These are phyloP conservation scores for Metroxylon sagu DNA, from an alignment of 176 grass and related monocot species.

Conservation along the genomic window DNA sequence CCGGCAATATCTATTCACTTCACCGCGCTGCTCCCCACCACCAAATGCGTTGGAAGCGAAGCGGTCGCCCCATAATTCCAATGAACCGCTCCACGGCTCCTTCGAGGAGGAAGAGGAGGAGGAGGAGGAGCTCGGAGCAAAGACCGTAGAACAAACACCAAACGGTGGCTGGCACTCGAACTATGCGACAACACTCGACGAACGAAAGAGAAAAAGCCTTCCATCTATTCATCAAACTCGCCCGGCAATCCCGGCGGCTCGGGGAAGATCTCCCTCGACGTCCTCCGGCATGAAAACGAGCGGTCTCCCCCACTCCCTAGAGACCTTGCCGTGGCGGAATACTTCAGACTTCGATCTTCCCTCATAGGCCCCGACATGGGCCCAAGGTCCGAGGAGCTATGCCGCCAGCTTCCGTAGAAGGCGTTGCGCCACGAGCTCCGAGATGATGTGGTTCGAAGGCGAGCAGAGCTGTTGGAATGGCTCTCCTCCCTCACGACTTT, in stretches of 20 bases:
- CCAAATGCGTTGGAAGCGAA: no score
- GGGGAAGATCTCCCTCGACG: conserved; percentile 37
- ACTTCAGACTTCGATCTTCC: conserved; percentile 19
- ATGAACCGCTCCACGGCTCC: no score
- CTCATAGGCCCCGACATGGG: conserved; percentile 15
- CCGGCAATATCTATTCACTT: no score
- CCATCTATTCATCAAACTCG: conserved; percentile 12
- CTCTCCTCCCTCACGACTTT: conserved; percentile 65
- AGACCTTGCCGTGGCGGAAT: conserved; percentile 19
- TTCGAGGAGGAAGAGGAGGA: no score
- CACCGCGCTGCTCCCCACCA: no score
- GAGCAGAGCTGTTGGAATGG: conserved; percentile 27
- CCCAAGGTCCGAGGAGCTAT: conserved; percentile 21
- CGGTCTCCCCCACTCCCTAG: conserved; percentile 31
- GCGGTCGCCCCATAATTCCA: no score
- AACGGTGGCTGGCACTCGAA: no score
- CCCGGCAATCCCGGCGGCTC: conserved; percentile 44
- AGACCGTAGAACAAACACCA: no score
- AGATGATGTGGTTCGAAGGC: conserved; percentile 38
- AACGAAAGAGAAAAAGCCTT: no score
- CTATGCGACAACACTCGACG: no score
- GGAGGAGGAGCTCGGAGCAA: no score
- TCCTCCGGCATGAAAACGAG: conserved; percentile 47
- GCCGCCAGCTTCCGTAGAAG: conserved; percentile 39
- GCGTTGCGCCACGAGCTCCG: conserved; percentile 58